Percentiles rank a stretch among this genome's conserved stretches.
Evolutionary conservation across 2,329 filamentous ascomycete species (phyloP).

Genomic region (Hymenoscyphus infarciens): DNA sequence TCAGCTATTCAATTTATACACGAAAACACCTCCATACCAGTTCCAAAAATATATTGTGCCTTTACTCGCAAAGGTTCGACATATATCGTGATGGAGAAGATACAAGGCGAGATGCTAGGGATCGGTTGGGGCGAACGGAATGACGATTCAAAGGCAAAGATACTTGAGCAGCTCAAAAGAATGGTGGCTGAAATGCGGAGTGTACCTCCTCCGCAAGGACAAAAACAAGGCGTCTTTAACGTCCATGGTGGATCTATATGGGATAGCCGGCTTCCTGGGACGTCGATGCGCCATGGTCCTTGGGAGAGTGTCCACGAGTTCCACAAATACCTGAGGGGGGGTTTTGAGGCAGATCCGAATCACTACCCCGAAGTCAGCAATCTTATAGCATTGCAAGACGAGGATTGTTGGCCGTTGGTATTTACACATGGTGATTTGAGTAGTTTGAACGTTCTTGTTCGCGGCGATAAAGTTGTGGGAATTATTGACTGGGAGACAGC

Average conservation of each 20-base stretch:
- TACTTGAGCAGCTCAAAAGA: slow-evolving; percentile 35
- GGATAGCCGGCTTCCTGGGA: slow-evolving; percentile 34
- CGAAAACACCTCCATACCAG: slow-evolving; percentile 38
- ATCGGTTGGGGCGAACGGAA: slow-evolving; percentile 33
- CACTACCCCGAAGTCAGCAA: slow-evolving; percentile 12
- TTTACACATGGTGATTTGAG: slow-evolving; percentile 47
- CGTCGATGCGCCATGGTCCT: slow-evolving; percentile 30
- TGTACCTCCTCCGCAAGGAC: slow-evolving; percentile 29
- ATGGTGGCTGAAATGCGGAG: slow-evolving; percentile 35
- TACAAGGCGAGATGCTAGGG: slow-evolving; percentile 38
- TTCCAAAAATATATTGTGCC: slow-evolving; percentile 38
- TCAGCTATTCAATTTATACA: slow-evolving; percentile 37
- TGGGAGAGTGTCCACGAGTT: slow-evolving; percentile 36
- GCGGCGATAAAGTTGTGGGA: slow-evolving; percentile 39
- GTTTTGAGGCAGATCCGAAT: slow-evolving; percentile 14
- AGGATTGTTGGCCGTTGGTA: slow-evolving; percentile 14
- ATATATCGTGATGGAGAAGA: slow-evolving; percentile 41
- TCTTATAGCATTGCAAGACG: slow-evolving; percentile 21
- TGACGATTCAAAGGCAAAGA: slow-evolving; percentile 35
- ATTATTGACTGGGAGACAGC: slow-evolving; percentile 43
- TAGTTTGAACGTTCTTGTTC: slow-evolving; percentile 43
- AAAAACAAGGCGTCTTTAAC: slow-evolving; percentile 32
- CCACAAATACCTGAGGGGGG: slow-evolving; percentile 34
- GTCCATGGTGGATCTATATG: slow-evolving; percentile 35
- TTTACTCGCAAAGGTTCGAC: slow-evolving; percentile 34